phyloP scores from a whole-genome alignment of 23 red algal species.

The Gracilariopsis chorda region DNA sequence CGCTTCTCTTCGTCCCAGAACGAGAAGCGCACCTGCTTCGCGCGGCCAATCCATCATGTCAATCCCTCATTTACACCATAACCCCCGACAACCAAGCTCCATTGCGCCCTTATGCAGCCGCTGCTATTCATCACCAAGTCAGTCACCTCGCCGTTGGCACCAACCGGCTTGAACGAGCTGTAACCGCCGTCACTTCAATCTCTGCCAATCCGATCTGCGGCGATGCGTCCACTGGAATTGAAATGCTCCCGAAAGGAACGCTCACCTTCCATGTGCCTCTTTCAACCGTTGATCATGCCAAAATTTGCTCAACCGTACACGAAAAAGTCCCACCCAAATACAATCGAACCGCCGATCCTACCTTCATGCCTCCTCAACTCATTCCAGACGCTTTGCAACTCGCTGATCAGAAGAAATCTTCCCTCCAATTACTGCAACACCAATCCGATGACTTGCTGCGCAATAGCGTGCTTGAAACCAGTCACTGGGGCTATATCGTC shows the following conservation, averaged over 20 bases:
- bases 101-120: neutral
- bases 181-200: neutral
- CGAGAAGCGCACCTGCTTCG: neutral
- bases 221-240: neutral
- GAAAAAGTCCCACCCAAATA: neutral
- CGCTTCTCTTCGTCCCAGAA: neutral
- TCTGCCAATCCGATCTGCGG: neutral
- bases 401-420: neutral
- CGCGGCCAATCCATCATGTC: neutral
- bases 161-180: neutral
- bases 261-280: neutral
- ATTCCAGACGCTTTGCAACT: neutral
- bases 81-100: neutral
- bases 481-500: slow-evolving; percentile 55
- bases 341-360: neutral
- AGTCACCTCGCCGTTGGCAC: neutral
- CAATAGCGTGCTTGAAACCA: neutral
- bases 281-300: neutral
- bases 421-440: neutral
- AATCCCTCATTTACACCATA: neutral
- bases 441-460: slow-evolving; percentile 22
- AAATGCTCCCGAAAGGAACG: neutral
- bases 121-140: neutral
- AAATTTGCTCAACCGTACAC: neutral
- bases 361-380: neutral